Evolutionary conservation across 176 grass and related monocot genomes (phyloP).

Genomic region (Rhipidocladum racemiflorum): DNA sequence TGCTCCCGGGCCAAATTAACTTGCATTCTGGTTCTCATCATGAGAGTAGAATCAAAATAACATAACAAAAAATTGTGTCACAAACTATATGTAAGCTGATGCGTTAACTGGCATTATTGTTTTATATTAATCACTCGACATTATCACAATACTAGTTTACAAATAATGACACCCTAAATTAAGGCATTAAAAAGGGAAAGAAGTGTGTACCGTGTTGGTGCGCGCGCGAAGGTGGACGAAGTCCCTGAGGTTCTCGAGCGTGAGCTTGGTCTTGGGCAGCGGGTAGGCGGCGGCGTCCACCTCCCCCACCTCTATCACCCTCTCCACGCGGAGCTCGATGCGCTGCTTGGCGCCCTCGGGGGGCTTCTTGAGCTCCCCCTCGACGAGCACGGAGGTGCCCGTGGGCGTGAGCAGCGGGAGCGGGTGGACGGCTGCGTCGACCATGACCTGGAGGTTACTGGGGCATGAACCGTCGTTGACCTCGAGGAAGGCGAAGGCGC

Average conservation of each 20-base stretch:
- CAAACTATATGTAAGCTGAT: background rate
- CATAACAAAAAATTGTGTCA: background rate
- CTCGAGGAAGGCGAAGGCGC: slow-evolving; percentile 77
- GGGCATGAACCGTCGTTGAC: slow-evolving; percentile 91
- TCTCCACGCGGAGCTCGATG: slow-evolving; percentile 66
- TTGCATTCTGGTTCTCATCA: background rate
- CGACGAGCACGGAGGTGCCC: slow-evolving; percentile 81
- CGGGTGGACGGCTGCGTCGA: slow-evolving; percentile 49
- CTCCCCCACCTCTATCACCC: slow-evolving; percentile 70
- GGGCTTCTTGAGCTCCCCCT: slow-evolving; percentile 74
- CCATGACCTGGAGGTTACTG: slow-evolving; percentile 73
- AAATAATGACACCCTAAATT: too few species aligned
- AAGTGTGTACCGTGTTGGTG: slow-evolving; percentile 66
- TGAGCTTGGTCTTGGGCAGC: slow-evolving; percentile 75
- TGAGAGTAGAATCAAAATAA: background rate
- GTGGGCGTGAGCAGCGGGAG: slow-evolving; percentile 63
- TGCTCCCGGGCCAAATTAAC: background rate
- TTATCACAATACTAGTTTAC: background rate
- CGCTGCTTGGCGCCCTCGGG: slow-evolving; percentile 69
- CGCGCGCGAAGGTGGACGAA: slow-evolving; percentile 70
- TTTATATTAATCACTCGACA: background rate
- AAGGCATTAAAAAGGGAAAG: background rate
- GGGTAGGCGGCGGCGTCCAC: slow-evolving; percentile 75
- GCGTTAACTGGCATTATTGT: too few species aligned
- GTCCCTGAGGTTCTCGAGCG: slow-evolving; percentile 79